Percentiles rank a stretch among this genome's conserved stretches.
Evolutionary conservation across 768 basidiomycete species (phyloP).

Genomic region (Trametes coccinea): DNA sequence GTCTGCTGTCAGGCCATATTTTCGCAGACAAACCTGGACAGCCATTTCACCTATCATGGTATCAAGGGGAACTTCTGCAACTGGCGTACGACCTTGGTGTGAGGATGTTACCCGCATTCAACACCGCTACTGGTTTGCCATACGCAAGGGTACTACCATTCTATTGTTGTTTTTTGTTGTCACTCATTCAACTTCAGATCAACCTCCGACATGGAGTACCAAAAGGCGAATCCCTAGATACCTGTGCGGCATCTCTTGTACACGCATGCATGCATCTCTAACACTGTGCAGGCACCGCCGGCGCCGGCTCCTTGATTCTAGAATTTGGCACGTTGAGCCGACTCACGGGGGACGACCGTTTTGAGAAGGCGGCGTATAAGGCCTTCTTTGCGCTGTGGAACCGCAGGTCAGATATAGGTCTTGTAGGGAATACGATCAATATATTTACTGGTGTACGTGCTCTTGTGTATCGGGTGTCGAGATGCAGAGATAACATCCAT

Average conservation of each 20-base stretch:
- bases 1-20: conserved; percentile 82
- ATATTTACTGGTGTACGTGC: conserved; percentile 72
- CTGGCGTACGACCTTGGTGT: conserved; percentile 87
- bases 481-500: background rate
- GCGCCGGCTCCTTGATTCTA: conserved; percentile 88
- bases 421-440: conserved; percentile 89
- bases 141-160: conserved; percentile 70
- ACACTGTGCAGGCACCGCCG: conserved; percentile 69
- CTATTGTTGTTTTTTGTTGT: conserved; percentile 5
- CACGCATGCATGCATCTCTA: background rate
- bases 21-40: conserved; percentile 68
- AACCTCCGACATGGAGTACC: conserved; percentile 81
- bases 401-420: conserved; percentile 75
- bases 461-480: conserved; percentile 13
- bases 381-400: conserved; percentile 97
- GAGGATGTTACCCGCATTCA: conserved; percentile 87
- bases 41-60: conserved; percentile 81
- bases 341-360: conserved; percentile 85
- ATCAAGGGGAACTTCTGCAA: conserved; percentile 72
- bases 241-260: conserved; percentile 56
- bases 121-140: conserved; percentile 89
- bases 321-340: conserved; percentile 94
- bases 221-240: conserved; percentile 76
- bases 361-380: conserved; percentile 85
- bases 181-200: conserved; percentile 46